These are phyloP conservation scores for Mollisiaceae sp. DNA, from an alignment of 2,329 filamentous ascomycete genomes.

Conservation along the genomic window DNA sequence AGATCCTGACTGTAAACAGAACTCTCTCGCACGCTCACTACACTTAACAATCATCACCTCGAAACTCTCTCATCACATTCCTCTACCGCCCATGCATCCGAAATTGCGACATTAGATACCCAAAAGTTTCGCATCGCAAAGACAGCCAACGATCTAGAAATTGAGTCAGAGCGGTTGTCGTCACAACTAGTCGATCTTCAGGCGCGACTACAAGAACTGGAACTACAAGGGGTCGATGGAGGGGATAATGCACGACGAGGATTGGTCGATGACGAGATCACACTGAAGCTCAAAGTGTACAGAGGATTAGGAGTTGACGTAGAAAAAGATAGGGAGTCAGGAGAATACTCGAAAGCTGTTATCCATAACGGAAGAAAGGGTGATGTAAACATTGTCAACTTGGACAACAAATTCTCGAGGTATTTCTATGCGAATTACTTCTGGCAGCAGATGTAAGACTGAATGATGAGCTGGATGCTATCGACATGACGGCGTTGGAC, in stretches of 20 bases:
- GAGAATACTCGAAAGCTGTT: slow-evolving; percentile 84
- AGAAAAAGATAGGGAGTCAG: slow-evolving; percentile 69
- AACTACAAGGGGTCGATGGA: slow-evolving; percentile 86
- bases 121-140: slow-evolving; percentile 96
- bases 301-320: slow-evolving; percentile 89
- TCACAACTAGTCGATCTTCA: slow-evolving; percentile 77
- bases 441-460: slow-evolving; percentile 78
- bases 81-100: slow-evolving; percentile 77
- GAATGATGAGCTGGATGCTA: neutral
- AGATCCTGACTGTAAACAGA: slow-evolving; percentile 44
- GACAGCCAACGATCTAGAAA: slow-evolving; percentile 84
- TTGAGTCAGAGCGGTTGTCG: slow-evolving; percentile 91
- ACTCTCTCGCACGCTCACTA: slow-evolving; percentile 76
- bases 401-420: slow-evolving; percentile 88
- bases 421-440: slow-evolving; percentile 97
- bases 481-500: neutral
- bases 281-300: slow-evolving; percentile 87
- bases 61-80: slow-evolving; percentile 79
- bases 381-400: slow-evolving; percentile 92
- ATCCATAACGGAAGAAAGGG: slow-evolving; percentile 85
- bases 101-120: slow-evolving; percentile 87
- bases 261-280: slow-evolving; percentile 65
- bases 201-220: slow-evolving; percentile 78
- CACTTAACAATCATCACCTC: slow-evolving; percentile 75
- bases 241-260: slow-evolving; percentile 48